These are phyloP conservation scores for Bretschneidera sinensis DNA, from an alignment of 345 rosid genomes.

Conservation along the genomic window DNA sequence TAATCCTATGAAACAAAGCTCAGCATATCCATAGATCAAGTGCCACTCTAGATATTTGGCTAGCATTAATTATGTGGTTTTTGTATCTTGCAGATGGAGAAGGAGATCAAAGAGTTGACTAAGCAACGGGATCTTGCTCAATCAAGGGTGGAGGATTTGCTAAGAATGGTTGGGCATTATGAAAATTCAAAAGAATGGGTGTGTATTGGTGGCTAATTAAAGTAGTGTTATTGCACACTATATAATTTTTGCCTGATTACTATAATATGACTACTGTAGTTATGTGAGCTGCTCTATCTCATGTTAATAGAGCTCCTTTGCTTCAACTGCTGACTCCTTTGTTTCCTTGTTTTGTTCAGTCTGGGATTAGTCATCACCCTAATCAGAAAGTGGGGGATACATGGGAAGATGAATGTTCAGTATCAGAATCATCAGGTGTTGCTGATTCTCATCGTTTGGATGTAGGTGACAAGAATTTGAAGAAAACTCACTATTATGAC, in stretches of 20 bases:
- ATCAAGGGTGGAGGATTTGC: constrained; percentile 71
- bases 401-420: constrained; percentile 69
- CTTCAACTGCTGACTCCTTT: constrained; percentile 14
- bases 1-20: background rate
- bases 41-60: background rate
- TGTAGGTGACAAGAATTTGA: constrained; percentile 19
- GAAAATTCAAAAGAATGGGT: constrained; percentile 53
- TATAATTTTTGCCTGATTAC: background rate
- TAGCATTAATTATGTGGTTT: constrained; percentile 16
- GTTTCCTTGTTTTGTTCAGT: constrained; percentile 31
- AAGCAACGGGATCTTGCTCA: constrained; percentile 87
- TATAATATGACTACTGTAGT: background rate
- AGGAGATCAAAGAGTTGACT: constrained; percentile 67
- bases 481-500: constrained; percentile 19
- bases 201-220: constrained; percentile 6
- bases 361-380: constrained; percentile 30
- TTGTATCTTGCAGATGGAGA: constrained; percentile 66
- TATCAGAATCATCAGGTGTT: constrained; percentile 56
- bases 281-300: background rate
- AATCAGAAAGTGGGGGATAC: constrained; percentile 31
- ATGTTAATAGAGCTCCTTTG: background rate
- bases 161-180: constrained; percentile 52
- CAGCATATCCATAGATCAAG: background rate
- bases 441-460: constrained; percentile 24
- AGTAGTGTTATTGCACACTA: background rate